Base-by-base conservation (phyloP, 176 grass and related monocot species). In the Aegilops umbellulata region DNA sequence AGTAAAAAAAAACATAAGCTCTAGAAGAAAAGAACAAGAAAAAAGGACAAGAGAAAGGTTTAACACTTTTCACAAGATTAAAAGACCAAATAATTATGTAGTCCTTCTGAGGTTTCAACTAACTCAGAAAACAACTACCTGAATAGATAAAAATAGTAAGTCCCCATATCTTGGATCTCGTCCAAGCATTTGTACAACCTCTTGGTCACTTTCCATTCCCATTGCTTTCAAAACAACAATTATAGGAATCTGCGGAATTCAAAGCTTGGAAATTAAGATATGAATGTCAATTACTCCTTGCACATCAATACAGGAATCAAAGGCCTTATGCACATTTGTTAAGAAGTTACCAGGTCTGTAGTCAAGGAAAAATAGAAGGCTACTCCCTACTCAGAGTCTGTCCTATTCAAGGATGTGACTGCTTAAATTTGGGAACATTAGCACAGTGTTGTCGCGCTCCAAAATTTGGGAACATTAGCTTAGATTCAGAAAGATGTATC, bases 201-300 rank as follows among this genome's bases (percentile, higher is more conserved):
- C 95, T 88, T 95, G 93, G 79, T 97, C 93, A 62, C 93, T 95
- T 93, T 95, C 93, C 67, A 90, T 92, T 69, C 95, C 95, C 93
- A 97, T 90, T 6, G 95, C 93, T 87, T 93, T 97, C 89, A 97
- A 89, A 65, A 97, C 87, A 44, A 93, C 91, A 77, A 97, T 88
- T 71, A 97, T 92, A 84, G 95, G 91, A 87, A 97, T 97, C 95
- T 97, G 85, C 27, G 74, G 69, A 85, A 4, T 31, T 64, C 42
- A 62, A 85, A 27, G 13, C 38, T 85, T 73, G 76, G 79, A 77
- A 61, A 57, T 16, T 79, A 14, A 58, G 30, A 75, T 47, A 84
- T 39, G 64, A 30, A 66, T 16, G 49, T 36, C 65, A 42, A 42
- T 42, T 74, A 81, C 5, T 66, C 51, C 16, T 38, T 74, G 41